Evolutionary conservation across 352 stramenopile species (phyloP).

Genomic region (Pythium oligandrum): DNA sequence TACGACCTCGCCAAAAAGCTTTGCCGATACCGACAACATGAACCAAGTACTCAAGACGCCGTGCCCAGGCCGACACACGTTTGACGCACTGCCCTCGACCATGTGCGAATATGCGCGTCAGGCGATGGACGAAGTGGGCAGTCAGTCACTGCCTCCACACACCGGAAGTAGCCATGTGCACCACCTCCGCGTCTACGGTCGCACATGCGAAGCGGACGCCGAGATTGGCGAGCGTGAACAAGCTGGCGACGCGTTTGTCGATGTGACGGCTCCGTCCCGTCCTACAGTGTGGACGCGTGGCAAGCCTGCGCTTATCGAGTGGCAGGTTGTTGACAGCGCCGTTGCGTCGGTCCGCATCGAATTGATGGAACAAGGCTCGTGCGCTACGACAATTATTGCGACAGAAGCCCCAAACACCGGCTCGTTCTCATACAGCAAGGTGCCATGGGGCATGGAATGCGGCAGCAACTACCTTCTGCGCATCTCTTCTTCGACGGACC

Average conservation of each 20-base stretch:
- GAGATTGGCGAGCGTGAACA: constrained; percentile 10
- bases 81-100: constrained; percentile 13
- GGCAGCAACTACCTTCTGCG: constrained; percentile 77
- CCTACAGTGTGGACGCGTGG: constrained; percentile 71
- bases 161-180: constrained; percentile 41
- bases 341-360: constrained; percentile 60
- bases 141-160: constrained; percentile 15
- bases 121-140: constrained; percentile 11
- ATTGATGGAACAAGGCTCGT: constrained; percentile 56
- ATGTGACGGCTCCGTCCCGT: constrained; percentile 28
- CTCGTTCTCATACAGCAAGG: constrained; percentile 61
- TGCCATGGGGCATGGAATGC: constrained; percentile 81
- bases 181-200: constrained; percentile 49
- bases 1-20: constrained; percentile 14
- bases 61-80: constrained; percentile 9
- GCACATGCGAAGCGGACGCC: constrained; percentile 3
- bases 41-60: constrained; percentile 6
- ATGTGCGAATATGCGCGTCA: constrained; percentile 14
- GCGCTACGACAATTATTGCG: constrained; percentile 61
- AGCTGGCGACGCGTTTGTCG: constrained; percentile 32
- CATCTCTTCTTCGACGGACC: constrained; percentile 36
- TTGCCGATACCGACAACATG: constrained; percentile 1
- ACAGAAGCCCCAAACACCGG: constrained; percentile 59
- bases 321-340: constrained; percentile 51
- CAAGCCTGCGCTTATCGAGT: constrained; percentile 66